A percentile compares a stretch with the other conserved stretches of the same genome.
Conservation (phyloP, 495 filamentous ascomycete genomes). For the Aspergillus incahuasiensis region DNA sequence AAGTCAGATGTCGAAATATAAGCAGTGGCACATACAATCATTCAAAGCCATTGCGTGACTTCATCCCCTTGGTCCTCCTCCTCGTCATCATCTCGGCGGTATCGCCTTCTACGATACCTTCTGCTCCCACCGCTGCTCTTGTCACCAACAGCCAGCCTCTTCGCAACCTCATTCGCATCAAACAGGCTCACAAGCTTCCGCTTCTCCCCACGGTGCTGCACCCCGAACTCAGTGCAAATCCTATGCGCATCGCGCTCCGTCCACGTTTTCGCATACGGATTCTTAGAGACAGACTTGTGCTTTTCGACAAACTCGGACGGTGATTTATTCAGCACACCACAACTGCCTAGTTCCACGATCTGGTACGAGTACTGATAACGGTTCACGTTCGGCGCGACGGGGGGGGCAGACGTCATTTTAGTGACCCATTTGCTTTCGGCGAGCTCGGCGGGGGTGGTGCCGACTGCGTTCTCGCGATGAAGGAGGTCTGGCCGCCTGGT, state of each 20-base stretch:
- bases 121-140: neutral
- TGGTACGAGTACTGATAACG: neutral
- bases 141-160: conserved; percentile 47
- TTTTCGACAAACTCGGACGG: conserved; percentile 23
- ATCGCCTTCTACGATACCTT: neutral
- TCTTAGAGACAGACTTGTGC: neutral
- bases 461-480: conserved; percentile 64
- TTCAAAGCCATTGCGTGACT: conserved; percentile 5
- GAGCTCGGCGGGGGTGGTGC: conserved; percentile 63
- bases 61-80: conserved; percentile 3
- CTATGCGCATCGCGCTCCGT: conserved; percentile 16
- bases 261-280: neutral
- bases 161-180: conserved; percentile 70
- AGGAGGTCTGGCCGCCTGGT: conserved; percentile 53
- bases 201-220: conserved; percentile 29
- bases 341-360: neutral
- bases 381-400: neutral
- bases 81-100: conserved; percentile 1
- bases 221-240: conserved; percentile 20
- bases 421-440: conserved; percentile 50
- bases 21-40: neutral
- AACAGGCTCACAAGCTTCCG: conserved; percentile 60
- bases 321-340: conserved; percentile 3
- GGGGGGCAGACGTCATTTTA: conserved; percentile 20
- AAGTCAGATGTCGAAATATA: neutral